Evolutionary conservation across 805 yeast genomes (phyloP).

Genomic region (Lachancea thermotolerans): DNA sequence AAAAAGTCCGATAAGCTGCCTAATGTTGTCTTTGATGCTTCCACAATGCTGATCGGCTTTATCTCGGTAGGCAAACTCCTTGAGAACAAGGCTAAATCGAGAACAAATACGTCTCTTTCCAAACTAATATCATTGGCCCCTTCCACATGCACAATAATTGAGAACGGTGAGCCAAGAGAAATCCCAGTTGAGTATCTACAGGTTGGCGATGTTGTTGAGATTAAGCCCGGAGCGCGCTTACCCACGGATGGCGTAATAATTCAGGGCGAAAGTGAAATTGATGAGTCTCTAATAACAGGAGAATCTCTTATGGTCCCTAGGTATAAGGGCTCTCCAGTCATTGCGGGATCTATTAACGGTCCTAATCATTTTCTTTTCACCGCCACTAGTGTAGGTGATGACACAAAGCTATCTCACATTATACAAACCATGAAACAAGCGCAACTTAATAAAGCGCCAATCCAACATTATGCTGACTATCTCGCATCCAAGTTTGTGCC

Average conservation of each 20-base stretch:
- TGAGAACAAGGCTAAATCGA: constrained; percentile 89
- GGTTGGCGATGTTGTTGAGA: constrained; percentile 63
- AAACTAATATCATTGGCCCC: constrained; percentile 77
- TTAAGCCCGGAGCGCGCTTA: constrained; percentile 79
- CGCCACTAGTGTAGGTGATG: constrained; percentile 68
- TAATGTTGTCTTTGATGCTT: constrained; percentile 74
- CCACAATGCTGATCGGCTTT: constrained; percentile 76
- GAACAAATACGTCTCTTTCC: constrained; percentile 83
- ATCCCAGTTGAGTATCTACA: constrained; percentile 78
- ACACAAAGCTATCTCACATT: constrained; percentile 82
- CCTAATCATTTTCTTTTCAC: constrained; percentile 60
- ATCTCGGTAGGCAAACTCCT: constrained; percentile 86
- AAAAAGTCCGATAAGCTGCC: constrained; percentile 39
- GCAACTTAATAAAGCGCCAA: constrained; percentile 82
- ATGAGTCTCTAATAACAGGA: constrained; percentile 89
- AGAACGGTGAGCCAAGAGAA: constrained; percentile 29
- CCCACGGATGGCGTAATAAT: constrained; percentile 88
- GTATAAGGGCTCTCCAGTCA: constrained; percentile 49
- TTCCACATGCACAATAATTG: constrained; percentile 58
- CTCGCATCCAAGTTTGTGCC: constrained; percentile 86
- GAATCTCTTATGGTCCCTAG: constrained; percentile 77
- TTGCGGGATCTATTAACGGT: constrained; percentile 91
- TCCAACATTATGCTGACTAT: constrained; percentile 81
- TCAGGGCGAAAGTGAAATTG: constrained; percentile 73
- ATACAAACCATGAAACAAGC: constrained; percentile 83